These are phyloP conservation scores for Hypomyces rosellus DNA, from an alignment of 2,329 filamentous ascomycete genomes.

Conservation along the genomic window DNA sequence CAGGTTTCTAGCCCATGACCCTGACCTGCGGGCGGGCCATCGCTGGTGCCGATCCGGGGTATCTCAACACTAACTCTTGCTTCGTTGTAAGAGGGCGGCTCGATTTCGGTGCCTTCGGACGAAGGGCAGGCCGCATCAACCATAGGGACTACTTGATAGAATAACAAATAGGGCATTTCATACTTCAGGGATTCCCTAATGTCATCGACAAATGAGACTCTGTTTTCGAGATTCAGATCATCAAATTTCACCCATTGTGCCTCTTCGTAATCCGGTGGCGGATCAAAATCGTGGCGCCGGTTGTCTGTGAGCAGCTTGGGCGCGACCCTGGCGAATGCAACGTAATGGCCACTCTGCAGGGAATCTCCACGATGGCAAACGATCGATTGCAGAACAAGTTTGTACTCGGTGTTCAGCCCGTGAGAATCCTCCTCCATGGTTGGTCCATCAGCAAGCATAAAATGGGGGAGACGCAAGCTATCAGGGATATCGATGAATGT, in stretches of 20 bases:
- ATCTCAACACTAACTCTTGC: constrained; percentile 38
- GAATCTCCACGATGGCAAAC: constrained; percentile 88
- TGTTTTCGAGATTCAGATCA: constrained; percentile 62
- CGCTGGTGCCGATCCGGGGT: constrained; percentile 13
- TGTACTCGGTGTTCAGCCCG: constrained; percentile 81
- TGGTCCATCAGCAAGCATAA: constrained; percentile 71
- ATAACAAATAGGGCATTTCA: constrained; percentile 92
- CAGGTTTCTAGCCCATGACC: constrained; percentile 6
- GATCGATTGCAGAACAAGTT: constrained; percentile 82
- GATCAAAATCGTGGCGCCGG: constrained; percentile 46
- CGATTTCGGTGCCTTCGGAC: constrained; percentile 39
- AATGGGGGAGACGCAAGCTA: constrained; percentile 75
- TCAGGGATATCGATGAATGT: constrained; percentile 88
- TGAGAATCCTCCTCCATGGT: constrained; percentile 50
- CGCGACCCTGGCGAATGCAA: constrained; percentile 76
- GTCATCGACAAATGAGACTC: constrained; percentile 73
- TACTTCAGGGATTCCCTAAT: constrained; percentile 67
- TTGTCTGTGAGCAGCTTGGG: constrained; percentile 55
- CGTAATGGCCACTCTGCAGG: constrained; percentile 84
- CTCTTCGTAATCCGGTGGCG: constrained; percentile 60
- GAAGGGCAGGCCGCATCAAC: constrained; percentile 56
- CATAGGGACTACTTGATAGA: constrained; percentile 90
- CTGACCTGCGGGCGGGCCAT: constrained; percentile 12
- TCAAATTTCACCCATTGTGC: constrained; percentile 89
- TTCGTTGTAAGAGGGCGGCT: constrained; percentile 55